Base-by-base conservation (phyloP, 1,284 basidiomycete species). In the Cutaneotrichosporon sp. region DNA sequence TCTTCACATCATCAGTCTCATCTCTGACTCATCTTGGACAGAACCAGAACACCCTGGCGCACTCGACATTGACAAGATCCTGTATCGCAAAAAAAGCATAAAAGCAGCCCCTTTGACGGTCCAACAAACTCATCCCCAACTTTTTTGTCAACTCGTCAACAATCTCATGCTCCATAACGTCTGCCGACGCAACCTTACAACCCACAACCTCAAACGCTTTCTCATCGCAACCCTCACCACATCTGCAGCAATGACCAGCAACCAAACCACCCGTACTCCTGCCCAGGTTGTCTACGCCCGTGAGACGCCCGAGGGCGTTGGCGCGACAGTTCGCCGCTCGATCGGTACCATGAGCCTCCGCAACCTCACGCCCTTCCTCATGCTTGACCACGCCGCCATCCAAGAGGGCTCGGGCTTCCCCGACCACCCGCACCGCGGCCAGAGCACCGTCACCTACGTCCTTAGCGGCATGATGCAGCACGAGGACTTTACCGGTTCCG, bases 401-500 rank as follows among this genome's bases (percentile, higher is more conserved):
- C 86, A 18, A 2, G 55, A 56, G 38, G 55, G 55, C 38, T 38
- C 36, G 21, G 84, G 84, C 1, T 86, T 86, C 72, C 81, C 82
- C 0, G 81, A 96, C 75, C 93, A 96, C 71, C 91, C 92, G 2
- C 92, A 96, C 77, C 85, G 92, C 36, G 94, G 93, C 4, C 91
- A 93, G 79, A 88, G 75, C 4, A 83, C 84, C 0, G 76, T 85
- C 1, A 95, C 93, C 0, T 96, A 95, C 77, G 89, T 97, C 86
- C 83, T 95, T 0, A 87, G 47, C 58, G 60, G 69, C 21, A 67
- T 69, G 62, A 70, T 75, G 70, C 83, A 86, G 64, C 95, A 98
- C 74, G 95, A 98, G 80, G 96, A 98, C 77, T 96, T 92, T 34
- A 88, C 88, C 5, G 94, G 95, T 2, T 91, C 97, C 79, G 85